Evolutionary conservation across 208 protist species (phyloP).

Genomic region (Wallacemonas sp.): DNA sequence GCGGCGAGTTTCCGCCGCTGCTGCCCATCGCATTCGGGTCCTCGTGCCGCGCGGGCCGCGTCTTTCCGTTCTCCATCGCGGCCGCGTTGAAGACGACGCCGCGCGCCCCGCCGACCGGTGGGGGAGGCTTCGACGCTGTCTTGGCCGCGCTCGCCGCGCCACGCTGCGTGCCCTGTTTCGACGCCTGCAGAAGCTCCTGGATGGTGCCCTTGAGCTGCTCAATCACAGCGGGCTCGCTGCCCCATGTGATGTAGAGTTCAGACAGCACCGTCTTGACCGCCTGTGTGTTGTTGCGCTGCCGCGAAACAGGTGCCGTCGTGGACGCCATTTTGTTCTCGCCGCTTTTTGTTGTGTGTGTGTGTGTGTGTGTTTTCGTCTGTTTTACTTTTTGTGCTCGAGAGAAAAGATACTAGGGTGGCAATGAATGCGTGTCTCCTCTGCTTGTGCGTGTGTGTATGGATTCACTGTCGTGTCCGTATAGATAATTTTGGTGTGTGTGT

Average conservation of each 20-base stretch:
- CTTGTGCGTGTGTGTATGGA: too few relatives aligned
- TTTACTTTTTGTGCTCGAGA: neutral
- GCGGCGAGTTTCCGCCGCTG: conserved; percentile 37
- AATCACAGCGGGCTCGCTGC: conserved; percentile 47
- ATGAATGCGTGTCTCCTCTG: too few relatives aligned
- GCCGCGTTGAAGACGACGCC: neutral
- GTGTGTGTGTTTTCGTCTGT: neutral
- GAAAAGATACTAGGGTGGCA: too few relatives aligned
- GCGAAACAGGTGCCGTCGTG: conserved; percentile 2
- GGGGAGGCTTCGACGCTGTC: neutral
- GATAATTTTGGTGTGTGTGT: too few relatives aligned
- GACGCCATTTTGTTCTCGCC: conserved; percentile 14
- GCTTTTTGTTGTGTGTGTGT: conserved; percentile 6
- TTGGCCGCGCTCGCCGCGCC: neutral
- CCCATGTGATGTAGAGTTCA: conserved; percentile 76
- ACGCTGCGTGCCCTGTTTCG: conserved; percentile 11
- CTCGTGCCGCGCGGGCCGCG: neutral
- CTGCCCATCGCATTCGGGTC: conserved; percentile 7
- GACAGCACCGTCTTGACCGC: conserved; percentile 70
- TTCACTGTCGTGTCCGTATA: too few relatives aligned
- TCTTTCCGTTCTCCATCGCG: neutral
- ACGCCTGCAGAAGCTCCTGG: conserved; percentile 33
- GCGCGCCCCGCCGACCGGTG: neutral
- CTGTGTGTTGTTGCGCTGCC: conserved; percentile 39
- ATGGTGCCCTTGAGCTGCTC: conserved; percentile 56